Conservation (phyloP, 129 eudicot genomes). For the Centrapalus pauciflorus region DNA sequence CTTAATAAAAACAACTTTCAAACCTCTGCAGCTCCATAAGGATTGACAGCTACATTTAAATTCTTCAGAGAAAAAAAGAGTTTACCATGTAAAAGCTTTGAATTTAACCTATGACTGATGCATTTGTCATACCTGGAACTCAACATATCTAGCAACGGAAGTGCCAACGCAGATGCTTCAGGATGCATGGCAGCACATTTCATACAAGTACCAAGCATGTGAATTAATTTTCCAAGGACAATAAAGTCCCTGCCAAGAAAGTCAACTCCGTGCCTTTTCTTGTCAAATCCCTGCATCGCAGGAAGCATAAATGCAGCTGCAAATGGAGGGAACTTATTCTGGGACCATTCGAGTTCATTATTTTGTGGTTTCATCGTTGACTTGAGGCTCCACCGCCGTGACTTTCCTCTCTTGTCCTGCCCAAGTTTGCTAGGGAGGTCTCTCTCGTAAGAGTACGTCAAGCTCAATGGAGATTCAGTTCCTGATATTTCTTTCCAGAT, state of each 20-base stretch:
- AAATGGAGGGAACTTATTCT: conserved; percentile 72
- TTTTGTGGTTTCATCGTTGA: conserved; percentile 23
- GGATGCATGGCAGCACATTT: conserved; percentile 95
- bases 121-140: conserved; percentile 66
- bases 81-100: not conserved
- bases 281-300: conserved; percentile 89
- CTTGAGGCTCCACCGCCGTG: conserved; percentile 66
- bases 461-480: conserved; percentile 51
- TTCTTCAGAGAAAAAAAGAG: not conserved
- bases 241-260: conserved; percentile 87
- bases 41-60: not conserved
- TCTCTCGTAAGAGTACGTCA: conserved; percentile 85
- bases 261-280: conserved; percentile 89
- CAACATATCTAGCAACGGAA: conserved; percentile 80
- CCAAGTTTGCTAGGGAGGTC: conserved; percentile 63
- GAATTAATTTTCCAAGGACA: conserved; percentile 76
- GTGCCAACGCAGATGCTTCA: conserved; percentile 82
- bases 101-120: not conserved
- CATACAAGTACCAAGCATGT: conserved; percentile 94
- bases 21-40: not conserved
- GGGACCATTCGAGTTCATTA: conserved; percentile 52
- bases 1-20: not conserved
- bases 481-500: conserved; percentile 74
- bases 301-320: conserved; percentile 99
- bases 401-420: conserved; percentile 59